These are phyloP conservation scores for Chalciporus chontae DNA, from an alignment of 768 basidiomycete species.

Conservation along the genomic window DNA sequence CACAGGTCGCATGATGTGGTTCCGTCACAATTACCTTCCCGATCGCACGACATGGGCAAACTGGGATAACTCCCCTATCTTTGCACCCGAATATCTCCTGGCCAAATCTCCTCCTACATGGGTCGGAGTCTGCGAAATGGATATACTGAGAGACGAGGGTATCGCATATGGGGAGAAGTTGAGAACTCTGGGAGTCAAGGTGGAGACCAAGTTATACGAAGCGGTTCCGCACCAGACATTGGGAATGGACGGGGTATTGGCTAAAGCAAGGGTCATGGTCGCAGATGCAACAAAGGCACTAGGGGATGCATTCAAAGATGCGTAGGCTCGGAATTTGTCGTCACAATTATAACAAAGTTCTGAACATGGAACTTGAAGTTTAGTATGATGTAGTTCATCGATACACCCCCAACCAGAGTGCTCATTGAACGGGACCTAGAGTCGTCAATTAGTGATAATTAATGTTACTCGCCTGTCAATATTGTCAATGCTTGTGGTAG, in stretches of 20 bases:
- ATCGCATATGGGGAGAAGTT: slow-evolving; percentile 60
- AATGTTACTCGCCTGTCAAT: too few relatives aligned
- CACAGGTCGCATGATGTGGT: slow-evolving; percentile 69
- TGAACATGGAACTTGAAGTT: too few relatives aligned
- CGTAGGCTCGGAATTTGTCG: not conserved
- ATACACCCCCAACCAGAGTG: too few relatives aligned
- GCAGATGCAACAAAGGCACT: slow-evolving; percentile 21
- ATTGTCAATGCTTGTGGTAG: too few relatives aligned
- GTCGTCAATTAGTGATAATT: too few relatives aligned
- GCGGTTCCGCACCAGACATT: slow-evolving; percentile 63
- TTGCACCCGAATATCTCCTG: slow-evolving; percentile 56
- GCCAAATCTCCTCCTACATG: slow-evolving; percentile 52
- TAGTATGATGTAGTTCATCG: too few relatives aligned
- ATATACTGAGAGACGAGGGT: slow-evolving; percentile 67
- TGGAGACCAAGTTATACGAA: slow-evolving; percentile 54
- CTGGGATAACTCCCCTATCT: slow-evolving; percentile 71
- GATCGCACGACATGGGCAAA: slow-evolving; percentile 53
- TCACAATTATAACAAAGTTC: not conserved
- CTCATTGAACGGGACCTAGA: too few relatives aligned
- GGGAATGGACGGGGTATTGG: slow-evolving; percentile 58
- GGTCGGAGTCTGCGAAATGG: slow-evolving; percentile 62
- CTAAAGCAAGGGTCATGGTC: slow-evolving; percentile 12
- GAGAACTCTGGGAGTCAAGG: slow-evolving; percentile 46
- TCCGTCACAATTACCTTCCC: slow-evolving; percentile 63
- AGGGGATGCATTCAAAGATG: slow-evolving; percentile 15